Evolutionary conservation across 768 basidiomycete genomes (phyloP), one percentile per base, ranked within the genome.

Genomic region (Terana coerulea): DNA sequence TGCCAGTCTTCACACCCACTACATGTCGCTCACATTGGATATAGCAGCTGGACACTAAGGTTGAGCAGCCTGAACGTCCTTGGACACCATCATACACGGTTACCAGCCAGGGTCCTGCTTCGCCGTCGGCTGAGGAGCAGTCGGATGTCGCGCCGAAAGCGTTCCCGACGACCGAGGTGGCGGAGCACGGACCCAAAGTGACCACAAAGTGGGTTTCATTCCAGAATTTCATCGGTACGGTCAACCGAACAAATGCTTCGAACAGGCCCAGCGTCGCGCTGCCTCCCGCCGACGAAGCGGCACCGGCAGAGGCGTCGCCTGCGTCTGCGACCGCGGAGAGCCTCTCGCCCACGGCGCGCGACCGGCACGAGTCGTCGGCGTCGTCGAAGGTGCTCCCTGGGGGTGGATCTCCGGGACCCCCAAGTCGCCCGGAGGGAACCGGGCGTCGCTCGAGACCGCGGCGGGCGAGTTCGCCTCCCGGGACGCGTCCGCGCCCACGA

Each of bases 351-450:
- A 41, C 53, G 0, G 56, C 54, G 15, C 78, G 58, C 12, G 68
- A 67, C 1, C 67, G 78, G 43, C 68, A 74, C n/a, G 77, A 78
- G 59, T 79, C 80, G 9, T 75, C 77, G 0, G 68, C 78, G 3
- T 80, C 80, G n/a, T 79, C 78, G 11, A 69, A 75, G 41, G 75
- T 76, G 66, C 78, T 81, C 73, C 79, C 78, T 8, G 80, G 80
- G 8, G 74, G 1, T 80, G 79, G 79, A 67, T 67, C 61, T 66
- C 64, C 12, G 28, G 34, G n/a, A 61, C 72, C 17, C 62, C 67
- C 22, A 75, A 72, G 59, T 57, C 69, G 4, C 69, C 73, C 1
- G 62, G 64, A 24, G 71, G 75, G 58, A 73, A 70, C 39, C 65
- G 77, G 39, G 55, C 78, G 7, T 80, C 79, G 7, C 55, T 80